Base-by-base conservation (phyloP, 148 eudicot genomes). In the Nepenthes gracilis region DNA sequence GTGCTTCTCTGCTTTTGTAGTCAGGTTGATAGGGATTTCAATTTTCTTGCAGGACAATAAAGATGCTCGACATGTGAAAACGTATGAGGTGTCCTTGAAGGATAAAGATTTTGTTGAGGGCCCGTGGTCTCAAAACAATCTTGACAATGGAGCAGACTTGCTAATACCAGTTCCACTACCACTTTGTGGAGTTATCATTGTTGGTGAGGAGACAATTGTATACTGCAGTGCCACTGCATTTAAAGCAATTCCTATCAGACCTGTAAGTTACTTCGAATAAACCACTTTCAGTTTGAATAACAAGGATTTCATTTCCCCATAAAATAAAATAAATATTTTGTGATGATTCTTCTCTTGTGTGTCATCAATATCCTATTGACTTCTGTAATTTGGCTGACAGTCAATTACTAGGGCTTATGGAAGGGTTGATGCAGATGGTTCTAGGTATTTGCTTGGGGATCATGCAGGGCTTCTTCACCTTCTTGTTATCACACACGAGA, bases 351-450 rank as follows among this genome's bases (percentile, higher is more conserved):
- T 6, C 38, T 2, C 40, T 13, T 52, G 23, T 74, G 33, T 13
- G 15, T 37, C 23, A 23, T 23, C 23, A 23, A 23, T 62, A 65
- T 9, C 37, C 2, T 14, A 23, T 54, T 54, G 9, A 54, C 57
- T 54, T 37, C 9, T 40, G 2, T 32, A 36, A 9, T 56, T 65
- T 45, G 38, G 13, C 50, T 55, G 9, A 47, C 70, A 93, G 98
- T 86, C 96, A 15, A 88, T 93, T 54, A 93, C 96, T 63, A 88
- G 80, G 78, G 94, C 98, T 33, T 88, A 92, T 71, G 98, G 98
- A 60, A 88, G 94, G 81, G 95, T 92, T 60, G 98, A 92, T 75
- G 86, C 98, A 69, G 94, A 92, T 84, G 98, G 98, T 64, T 92
- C 94, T 63, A 82, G 98, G 64, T 88, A 92, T 74, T 69, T 92